Base-by-base conservation (phyloP, 2,329 filamentous ascomycete genomes). In the Colletotrichum sublineola region DNA sequence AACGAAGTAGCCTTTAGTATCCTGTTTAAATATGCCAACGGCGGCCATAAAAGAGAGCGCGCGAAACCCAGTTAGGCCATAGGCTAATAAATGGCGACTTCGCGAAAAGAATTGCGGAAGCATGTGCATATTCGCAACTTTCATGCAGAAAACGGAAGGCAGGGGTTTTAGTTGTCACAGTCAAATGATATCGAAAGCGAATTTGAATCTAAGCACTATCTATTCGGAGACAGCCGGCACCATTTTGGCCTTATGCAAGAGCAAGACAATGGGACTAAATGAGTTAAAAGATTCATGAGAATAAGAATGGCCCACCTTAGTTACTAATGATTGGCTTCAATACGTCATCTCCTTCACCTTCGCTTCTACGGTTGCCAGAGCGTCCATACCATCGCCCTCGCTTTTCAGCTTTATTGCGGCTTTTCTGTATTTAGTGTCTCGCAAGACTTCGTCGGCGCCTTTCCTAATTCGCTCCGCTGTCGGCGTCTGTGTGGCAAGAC, bases 401-500 rank as follows among this genome's bases (percentile, higher is more conserved):
- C 50, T 46, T n/a, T 67, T 71, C 15, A 73, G 12, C 36, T 31
- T 71, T 36, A 67, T 53, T 2, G 67, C 71, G 7, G 67, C 58
- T 31, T 73, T 73, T 52, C 52, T 73, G 55, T 57, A 73, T 8
- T 53, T 63, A n/a, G 33, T 63, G 6, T 73, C 68, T 15, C 50
- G 38, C 48, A 73, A 29, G 4, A 71, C 46, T 1, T 56, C 36
- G 2, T 71, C 67, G 1, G 66, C 62, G 1, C 67, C 71, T 2
- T 46, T 33, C 15, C 44, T 44, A 9, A 73, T 36, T 5, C 62
- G 61, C n/a, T 78, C 77, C 1, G 68, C 48, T 1, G 74, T 77
- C 11, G 83, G 82, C 1, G 46, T 73, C 29, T 81, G 79, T 0
- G 81, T 83, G 24, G 76, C 74, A 29, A 88, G 76, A 74, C 87